These are phyloP conservation scores for Hypoxylon sp. DNA, from an alignment of 2,329 filamentous ascomycete species.

Conservation along the genomic window DNA sequence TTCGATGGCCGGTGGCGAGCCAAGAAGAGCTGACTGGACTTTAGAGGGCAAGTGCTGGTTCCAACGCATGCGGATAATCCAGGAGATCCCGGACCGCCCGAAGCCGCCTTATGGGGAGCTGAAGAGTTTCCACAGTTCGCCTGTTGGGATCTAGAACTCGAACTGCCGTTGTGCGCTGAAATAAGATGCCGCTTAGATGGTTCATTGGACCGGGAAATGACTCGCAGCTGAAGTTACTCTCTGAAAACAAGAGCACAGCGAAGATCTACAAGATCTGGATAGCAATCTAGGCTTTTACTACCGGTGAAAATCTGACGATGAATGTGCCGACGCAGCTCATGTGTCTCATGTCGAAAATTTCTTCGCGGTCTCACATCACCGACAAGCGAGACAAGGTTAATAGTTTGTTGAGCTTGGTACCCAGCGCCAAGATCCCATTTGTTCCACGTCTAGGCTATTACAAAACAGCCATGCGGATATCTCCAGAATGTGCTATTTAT, in stretches of 20 bases:
- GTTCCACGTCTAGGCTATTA: not conserved
- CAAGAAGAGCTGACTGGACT: conserved; percentile 28
- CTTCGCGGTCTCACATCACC: not conserved
- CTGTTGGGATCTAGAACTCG: not conserved
- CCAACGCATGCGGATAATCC: conserved; percentile 16
- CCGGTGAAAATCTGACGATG: not conserved
- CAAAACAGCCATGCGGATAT: not conserved
- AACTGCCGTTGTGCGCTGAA: conserved; percentile 15
- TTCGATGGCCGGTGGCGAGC: conserved; percentile 34
- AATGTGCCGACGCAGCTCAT: not conserved
- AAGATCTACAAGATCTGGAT: conserved; percentile 27
- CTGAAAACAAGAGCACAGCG: conserved; percentile 3
- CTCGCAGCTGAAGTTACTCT: not conserved
- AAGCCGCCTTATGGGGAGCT: conserved; percentile 3
- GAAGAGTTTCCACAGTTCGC: not conserved
- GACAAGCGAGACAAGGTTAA: not conserved
- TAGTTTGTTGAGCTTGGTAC: not conserved
- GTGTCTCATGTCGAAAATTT: conserved; percentile 1
- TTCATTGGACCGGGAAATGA: not conserved
- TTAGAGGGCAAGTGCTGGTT: conserved; percentile 26
- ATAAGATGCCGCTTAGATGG: not conserved
- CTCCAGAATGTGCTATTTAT: not conserved
- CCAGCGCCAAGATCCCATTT: not conserved
- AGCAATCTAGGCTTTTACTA: not conserved
- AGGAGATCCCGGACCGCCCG: conserved; percentile 18